phyloP scores from a whole-genome alignment of 192 early-diverging fungal species.

The Coemansia sp. region DNA sequence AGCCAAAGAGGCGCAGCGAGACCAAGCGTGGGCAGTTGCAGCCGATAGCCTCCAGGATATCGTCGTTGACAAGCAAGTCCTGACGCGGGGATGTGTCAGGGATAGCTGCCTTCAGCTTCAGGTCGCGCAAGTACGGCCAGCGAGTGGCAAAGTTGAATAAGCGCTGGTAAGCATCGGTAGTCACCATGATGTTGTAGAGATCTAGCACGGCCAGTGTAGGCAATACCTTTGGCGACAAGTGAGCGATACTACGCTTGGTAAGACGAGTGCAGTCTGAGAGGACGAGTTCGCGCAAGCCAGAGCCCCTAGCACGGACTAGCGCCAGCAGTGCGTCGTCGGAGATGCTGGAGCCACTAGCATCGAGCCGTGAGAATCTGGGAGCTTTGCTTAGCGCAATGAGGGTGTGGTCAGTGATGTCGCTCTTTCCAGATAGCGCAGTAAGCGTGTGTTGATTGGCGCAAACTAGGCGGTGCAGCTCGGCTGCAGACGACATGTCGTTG shows the following conservation, averaged over 20 bases:
- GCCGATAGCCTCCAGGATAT: slow-evolving; percentile 52
- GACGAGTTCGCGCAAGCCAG: slow-evolving; percentile 32
- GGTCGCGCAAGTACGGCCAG: slow-evolving; percentile 52
- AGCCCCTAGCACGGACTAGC: slow-evolving; percentile 28
- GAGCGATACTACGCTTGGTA: slow-evolving; percentile 37
- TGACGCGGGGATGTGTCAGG: slow-evolving; percentile 38
- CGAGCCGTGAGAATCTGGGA: slow-evolving; percentile 27
- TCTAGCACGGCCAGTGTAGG: slow-evolving; percentile 34
- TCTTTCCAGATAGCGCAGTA: slow-evolving; percentile 26
- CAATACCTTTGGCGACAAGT: slow-evolving; percentile 37
- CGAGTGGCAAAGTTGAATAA: slow-evolving; percentile 39
- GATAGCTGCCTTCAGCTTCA: slow-evolving; percentile 51
- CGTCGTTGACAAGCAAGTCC: slow-evolving; percentile 52
- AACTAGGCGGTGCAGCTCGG: slow-evolving; percentile 27
- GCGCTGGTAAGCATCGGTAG: slow-evolving; percentile 44
- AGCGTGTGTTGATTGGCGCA: slow-evolving; percentile 31
- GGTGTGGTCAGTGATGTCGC: slow-evolving; percentile 36
- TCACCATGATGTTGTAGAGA: slow-evolving; percentile 53
- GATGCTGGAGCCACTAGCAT: slow-evolving; percentile 48
- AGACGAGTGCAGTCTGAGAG: slow-evolving; percentile 51
- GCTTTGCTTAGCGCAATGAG: slow-evolving; percentile 35
- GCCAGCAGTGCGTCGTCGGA: slow-evolving; percentile 39
- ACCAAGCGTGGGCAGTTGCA: slow-evolving; percentile 48
- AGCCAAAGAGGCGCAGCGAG: slow-evolving; percentile 52
- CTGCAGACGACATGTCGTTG: slow-evolving; percentile 53